Conservation (phyloP, 768 basidiomycete genomes). For the Serendipita indica region DNA sequence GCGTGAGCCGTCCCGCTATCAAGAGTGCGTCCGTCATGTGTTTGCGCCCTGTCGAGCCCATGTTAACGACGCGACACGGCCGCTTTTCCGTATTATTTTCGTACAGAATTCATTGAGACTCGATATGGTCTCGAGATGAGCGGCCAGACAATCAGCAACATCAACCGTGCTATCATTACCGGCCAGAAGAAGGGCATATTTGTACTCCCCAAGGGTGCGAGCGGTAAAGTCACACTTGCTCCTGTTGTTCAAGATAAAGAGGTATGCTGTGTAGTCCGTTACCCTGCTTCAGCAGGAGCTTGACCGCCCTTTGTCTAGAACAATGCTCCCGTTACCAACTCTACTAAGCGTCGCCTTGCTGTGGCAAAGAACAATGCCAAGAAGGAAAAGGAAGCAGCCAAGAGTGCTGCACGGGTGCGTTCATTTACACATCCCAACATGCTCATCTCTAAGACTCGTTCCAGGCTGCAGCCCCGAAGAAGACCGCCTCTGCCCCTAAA, state of each 20-base stretch:
- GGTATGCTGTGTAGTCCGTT: conserved; percentile 27
- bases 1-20: conserved; percentile 62
- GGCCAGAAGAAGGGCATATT: conserved; percentile 77
- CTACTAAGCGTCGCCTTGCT: conserved; percentile 16
- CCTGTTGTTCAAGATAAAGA: conserved; percentile 49
- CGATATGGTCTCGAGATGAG: conserved; percentile 18
- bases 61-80: conserved; percentile 12
- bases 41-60: conserved; percentile 6
- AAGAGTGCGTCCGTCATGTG: conserved; percentile 44
- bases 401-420: conserved; percentile 17
- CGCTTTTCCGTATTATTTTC: conserved; percentile 45
- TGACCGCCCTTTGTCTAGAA: conserved; percentile 28
- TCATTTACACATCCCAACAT: neutral
- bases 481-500: conserved; percentile 21
- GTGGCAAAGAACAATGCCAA: conserved; percentile 17
- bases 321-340: conserved; percentile 26
- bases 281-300: neutral
- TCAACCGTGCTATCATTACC: conserved; percentile 64
- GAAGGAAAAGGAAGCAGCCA: conserved; percentile 15
- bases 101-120: conserved; percentile 61
- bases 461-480: conserved; percentile 24
- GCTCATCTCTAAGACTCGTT: neutral
- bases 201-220: conserved; percentile 70
- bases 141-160: conserved; percentile 57
- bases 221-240: conserved; percentile 57